Evolutionary conservation across 805 yeast genomes (phyloP).

Genomic region (Kockiozyma suomiensis): DNA sequence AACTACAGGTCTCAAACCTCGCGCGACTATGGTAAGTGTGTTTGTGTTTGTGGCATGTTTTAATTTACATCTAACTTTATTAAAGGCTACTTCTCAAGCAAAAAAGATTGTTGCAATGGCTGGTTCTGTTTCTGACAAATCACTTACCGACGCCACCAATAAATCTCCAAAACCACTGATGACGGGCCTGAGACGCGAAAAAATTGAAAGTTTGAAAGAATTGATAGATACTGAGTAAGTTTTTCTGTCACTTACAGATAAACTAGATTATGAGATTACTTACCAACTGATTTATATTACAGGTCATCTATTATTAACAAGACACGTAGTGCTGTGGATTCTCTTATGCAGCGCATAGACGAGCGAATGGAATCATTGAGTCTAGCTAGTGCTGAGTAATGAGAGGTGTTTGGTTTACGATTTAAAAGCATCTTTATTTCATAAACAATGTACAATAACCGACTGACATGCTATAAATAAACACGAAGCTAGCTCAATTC

Average conservation of each 20-base stretch:
- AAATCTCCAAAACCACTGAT: neutral
- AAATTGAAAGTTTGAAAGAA: constrained; percentile 14
- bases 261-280: too few relatives aligned
- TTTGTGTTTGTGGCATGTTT: neutral
- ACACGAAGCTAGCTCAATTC: too few relatives aligned
- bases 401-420: neutral
- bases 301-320: constrained; percentile 19
- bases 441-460: neutral
- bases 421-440: too few relatives aligned
- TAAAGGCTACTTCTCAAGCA: constrained; percentile 18
- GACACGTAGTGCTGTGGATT: constrained; percentile 16
- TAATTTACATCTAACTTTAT: neutral
- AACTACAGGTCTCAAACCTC: constrained; percentile 13
- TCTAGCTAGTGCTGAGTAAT: neutral
- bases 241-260: neutral
- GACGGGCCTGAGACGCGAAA: constrained; percentile 10
- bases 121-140: neutral
- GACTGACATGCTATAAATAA: too few relatives aligned
- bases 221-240: constrained; percentile 28
- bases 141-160: neutral
- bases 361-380: constrained; percentile 4
- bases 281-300: constrained; percentile 1
- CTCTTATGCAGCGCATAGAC: constrained; percentile 2
- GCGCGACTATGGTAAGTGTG: constrained; percentile 7
- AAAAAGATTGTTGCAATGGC: constrained; percentile 12